phyloP scores from a whole-genome alignment of 1,139 yeast genomes.

The Kurtzmaniella quercitrusa region DNA sequence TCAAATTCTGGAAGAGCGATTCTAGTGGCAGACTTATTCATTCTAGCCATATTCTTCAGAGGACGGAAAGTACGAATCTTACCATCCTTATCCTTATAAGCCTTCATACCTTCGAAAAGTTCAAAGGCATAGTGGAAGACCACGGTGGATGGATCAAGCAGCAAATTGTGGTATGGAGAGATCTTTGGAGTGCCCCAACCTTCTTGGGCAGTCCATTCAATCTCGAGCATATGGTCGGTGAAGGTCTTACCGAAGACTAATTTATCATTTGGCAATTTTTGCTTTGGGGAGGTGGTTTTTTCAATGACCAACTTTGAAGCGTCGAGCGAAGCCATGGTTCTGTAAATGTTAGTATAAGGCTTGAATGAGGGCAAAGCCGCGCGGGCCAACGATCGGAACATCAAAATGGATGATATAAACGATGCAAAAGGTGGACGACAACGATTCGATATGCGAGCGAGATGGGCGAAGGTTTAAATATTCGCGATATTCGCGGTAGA shows the following conservation, averaged over 20 bases:
- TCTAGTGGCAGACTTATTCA: conserved; percentile 84
- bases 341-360: not conserved
- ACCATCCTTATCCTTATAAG: conserved; percentile 70
- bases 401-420: not conserved
- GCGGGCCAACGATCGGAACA: not conserved
- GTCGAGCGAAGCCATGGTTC: conserved; percentile 27
- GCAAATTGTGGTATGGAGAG: conserved; percentile 73
- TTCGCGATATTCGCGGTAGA: not conserved
- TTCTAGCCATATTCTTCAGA: conserved; percentile 84
- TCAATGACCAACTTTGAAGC: conserved; percentile 63
- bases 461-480: not conserved
- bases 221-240: conserved; percentile 85
- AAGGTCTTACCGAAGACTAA: conserved; percentile 83
- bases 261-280: conserved; percentile 65
- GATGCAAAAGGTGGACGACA: conserved; percentile 1
- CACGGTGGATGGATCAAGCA: conserved; percentile 79
- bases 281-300: conserved; percentile 57
- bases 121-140: conserved; percentile 96
- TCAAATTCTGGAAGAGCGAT: conserved; percentile 87
- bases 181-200: conserved; percentile 92
- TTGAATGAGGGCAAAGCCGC: not conserved
- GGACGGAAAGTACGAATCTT: conserved; percentile 83
- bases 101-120: conserved; percentile 94
- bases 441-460: not conserved
- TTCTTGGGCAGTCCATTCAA: conserved; percentile 70